These are phyloP conservation scores for Agrostemma githago DNA, from an alignment of 148 eudicot species.

Conservation along the genomic window DNA sequence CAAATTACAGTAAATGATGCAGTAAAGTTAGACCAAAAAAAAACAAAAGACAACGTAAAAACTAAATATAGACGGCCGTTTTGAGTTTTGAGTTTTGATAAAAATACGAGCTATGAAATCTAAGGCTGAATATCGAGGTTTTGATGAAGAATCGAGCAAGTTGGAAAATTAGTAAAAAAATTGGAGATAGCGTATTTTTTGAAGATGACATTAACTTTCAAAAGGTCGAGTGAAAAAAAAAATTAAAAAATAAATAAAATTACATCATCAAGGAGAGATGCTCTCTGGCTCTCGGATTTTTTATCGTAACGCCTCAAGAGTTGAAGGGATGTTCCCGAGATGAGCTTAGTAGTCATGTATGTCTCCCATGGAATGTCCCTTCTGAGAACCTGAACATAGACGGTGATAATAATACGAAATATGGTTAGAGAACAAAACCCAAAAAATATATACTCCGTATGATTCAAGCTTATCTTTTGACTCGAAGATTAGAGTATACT, in stretches of 20 bases:
- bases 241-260: too few species aligned
- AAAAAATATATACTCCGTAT: background rate
- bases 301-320: constrained; percentile 86
- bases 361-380: constrained; percentile 99
- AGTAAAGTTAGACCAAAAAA: background rate
- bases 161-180: background rate
- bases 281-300: constrained; percentile 64
- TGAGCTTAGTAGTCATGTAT: constrained; percentile 88
- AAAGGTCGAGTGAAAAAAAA: background rate
- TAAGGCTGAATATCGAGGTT: background rate
- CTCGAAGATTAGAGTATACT: background rate
- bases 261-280: constrained; percentile 86
- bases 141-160: background rate
- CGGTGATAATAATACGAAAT: constrained; percentile 2
- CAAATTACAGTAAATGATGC: constrained; percentile 19
- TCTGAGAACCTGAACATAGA: constrained; percentile 54
- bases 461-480: background rate
- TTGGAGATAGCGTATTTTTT: background rate
- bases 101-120: background rate
- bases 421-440: background rate
- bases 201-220: constrained; percentile 2
- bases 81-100: too few species aligned
- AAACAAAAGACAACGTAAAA: background rate
- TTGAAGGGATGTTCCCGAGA: constrained; percentile 83
- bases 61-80: background rate